A percentile compares a stretch with the other conserved stretches of the same genome.
Conservation (phyloP, 805 yeast genomes). For the Clavispora carvajalis region DNA sequence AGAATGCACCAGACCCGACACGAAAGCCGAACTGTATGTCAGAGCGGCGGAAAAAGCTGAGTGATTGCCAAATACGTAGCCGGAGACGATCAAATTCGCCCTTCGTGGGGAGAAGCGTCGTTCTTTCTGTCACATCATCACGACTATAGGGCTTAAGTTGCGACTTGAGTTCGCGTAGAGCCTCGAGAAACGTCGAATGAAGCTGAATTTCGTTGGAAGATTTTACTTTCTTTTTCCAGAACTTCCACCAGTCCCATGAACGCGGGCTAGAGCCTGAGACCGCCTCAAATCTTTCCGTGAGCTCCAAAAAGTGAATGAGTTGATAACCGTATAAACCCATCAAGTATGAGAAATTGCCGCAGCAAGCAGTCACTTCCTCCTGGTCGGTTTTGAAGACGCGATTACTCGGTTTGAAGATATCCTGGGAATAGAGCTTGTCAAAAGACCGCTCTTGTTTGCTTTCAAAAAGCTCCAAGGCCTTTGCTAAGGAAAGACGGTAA, state of each 20-base stretch:
- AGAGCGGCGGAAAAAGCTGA: conserved; percentile 50
- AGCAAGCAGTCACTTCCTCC: conserved; percentile 79
- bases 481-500: conserved; percentile 41
- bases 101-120: neutral
- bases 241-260: conserved; percentile 49
- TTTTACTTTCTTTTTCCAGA: conserved; percentile 37
- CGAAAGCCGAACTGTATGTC: conserved; percentile 77
- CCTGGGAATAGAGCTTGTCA: conserved; percentile 51
- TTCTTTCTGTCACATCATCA: neutral
- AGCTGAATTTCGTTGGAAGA: conserved; percentile 2
- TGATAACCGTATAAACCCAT: conserved; percentile 60
- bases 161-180: conserved; percentile 14
- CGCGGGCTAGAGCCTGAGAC: conserved; percentile 17
- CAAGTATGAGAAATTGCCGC: conserved; percentile 72
- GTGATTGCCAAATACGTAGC: conserved; percentile 40
- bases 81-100: conserved; percentile 3
- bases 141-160: conserved; percentile 7
- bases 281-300: conserved; percentile 37
- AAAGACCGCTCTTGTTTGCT: conserved; percentile 55
- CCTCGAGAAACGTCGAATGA: conserved; percentile 15
- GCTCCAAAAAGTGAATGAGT: conserved; percentile 41
- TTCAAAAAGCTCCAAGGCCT: conserved; percentile 53
- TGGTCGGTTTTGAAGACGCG: conserved; percentile 49
- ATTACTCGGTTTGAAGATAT: conserved; percentile 38
- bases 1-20: conserved; percentile 72